Evolutionary conservation across 225 moss, liverwort and hornwort genomes (phyloP).

Genomic region (Marchantia polymorpha): DNA sequence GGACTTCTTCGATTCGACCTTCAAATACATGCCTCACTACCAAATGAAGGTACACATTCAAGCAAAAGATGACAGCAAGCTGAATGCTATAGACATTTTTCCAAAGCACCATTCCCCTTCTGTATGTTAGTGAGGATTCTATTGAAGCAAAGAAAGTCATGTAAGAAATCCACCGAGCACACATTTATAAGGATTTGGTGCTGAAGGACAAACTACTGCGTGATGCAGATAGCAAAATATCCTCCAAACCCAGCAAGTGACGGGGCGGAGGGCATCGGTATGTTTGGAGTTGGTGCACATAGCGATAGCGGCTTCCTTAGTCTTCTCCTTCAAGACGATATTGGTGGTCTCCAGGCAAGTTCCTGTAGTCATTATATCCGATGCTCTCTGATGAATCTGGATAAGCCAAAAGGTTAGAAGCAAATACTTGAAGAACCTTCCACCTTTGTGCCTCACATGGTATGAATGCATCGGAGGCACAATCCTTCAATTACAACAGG

Average conservation of each 20-base stretch:
- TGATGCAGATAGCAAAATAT: conserved; percentile 55
- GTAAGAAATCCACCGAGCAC: too few species aligned
- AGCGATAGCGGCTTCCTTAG: conserved; percentile 71
- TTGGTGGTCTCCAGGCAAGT: conserved; percentile 74
- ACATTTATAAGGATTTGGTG: background rate
- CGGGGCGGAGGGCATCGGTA: conserved; percentile 34
- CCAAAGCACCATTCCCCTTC: too few species aligned
- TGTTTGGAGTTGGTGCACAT: conserved; percentile 74
- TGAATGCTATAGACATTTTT: too few species aligned
- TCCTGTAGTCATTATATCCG: background rate
- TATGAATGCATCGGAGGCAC: too few species aligned
- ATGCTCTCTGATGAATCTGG: background rate
- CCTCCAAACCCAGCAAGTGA: conserved; percentile 53
- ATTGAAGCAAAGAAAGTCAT: too few species aligned
- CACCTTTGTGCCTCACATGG: too few species aligned
- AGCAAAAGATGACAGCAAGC: too few species aligned
- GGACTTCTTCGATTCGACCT: conserved; percentile 60
- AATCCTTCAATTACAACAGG: too few species aligned
- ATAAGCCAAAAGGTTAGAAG: too few species aligned
- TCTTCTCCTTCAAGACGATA: conserved; percentile 63
- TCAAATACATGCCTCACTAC: conserved; percentile 55
- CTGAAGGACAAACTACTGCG: background rate
- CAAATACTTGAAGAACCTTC: too few species aligned
- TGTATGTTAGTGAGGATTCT: too few species aligned
- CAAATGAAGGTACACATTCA: conserved; percentile 61